These are phyloP conservation scores for Pseudogymnoascus sp. DNA, from an alignment of 2,329 filamentous ascomycete genomes.

Conservation along the genomic window DNA sequence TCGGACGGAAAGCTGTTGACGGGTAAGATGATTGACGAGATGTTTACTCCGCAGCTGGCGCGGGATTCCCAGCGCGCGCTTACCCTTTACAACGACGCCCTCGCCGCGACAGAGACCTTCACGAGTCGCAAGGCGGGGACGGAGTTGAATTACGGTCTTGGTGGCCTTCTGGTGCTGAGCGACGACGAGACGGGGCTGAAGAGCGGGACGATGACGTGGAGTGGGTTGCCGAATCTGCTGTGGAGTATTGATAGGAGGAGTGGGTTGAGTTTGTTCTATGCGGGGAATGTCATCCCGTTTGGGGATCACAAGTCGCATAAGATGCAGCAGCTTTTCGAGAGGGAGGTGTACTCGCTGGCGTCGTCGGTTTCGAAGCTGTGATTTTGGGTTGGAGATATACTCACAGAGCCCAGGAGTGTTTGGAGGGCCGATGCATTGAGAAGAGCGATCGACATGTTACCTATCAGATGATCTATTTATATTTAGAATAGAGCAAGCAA, in stretches of 20 bases:
- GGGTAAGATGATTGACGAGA: conserved; percentile 33
- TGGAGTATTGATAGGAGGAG: conserved; percentile 38
- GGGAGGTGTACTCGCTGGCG: conserved; percentile 31
- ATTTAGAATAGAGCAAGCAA: not conserved
- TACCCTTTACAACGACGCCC: conserved; percentile 23
- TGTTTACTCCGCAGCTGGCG: conserved; percentile 43
- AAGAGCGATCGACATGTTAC: not conserved
- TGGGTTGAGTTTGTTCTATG: conserved; percentile 36
- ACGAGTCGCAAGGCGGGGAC: conserved; percentile 31
- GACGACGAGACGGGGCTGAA: conserved; percentile 32
- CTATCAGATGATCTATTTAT: not conserved
- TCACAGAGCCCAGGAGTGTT: not conserved
- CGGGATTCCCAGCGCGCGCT: conserved; percentile 17
- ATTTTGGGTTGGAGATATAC: not conserved
- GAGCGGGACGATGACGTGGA: conserved; percentile 36
- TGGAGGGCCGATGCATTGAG: not conserved
- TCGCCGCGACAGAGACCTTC: conserved; percentile 14
- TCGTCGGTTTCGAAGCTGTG: not conserved
- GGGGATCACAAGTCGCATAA: conserved; percentile 32
- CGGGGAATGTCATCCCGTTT: conserved; percentile 36
- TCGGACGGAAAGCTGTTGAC: conserved; percentile 43
- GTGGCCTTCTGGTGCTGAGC: conserved; percentile 36
- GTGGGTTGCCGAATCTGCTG: conserved; percentile 38
- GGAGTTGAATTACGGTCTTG: conserved; percentile 33
- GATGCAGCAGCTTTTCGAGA: conserved; percentile 33